phyloP scores from a whole-genome alignment of 2,329 filamentous ascomycete genomes.

The Penicillium rolfsii region DNA sequence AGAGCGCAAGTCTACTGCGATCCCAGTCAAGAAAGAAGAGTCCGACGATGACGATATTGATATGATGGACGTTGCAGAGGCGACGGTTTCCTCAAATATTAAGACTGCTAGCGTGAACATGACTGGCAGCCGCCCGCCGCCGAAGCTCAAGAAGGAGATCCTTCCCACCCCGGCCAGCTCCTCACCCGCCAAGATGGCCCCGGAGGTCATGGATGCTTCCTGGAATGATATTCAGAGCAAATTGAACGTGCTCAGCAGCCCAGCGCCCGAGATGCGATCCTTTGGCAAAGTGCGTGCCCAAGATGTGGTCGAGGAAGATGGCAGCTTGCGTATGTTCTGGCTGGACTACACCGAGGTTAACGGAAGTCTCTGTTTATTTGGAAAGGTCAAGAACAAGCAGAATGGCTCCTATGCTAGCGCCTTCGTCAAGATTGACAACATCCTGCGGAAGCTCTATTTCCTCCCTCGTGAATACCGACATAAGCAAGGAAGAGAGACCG shows the following conservation, averaged over 20 bases:
- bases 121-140: conserved; percentile 74
- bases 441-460: conserved; percentile 90
- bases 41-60: conserved; percentile 77
- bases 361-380: conserved; percentile 89
- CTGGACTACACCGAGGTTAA: conserved; percentile 92
- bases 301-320: conserved; percentile 91
- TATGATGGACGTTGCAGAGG: conserved; percentile 84
- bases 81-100: conserved; percentile 65
- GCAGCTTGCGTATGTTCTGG: conserved; percentile 94
- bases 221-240: conserved; percentile 88
- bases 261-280: conserved; percentile 61
- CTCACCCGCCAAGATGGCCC: conserved; percentile 67
- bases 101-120: conserved; percentile 78
- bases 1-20: conserved; percentile 64
- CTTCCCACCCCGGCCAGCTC: conserved; percentile 75
- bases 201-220: conserved; percentile 71
- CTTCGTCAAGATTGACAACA: conserved; percentile 94
- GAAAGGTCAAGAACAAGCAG: conserved; percentile 90
- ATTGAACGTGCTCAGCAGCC: conserved; percentile 81
- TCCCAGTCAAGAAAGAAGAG: conserved; percentile 62
- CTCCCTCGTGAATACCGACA: conserved; percentile 72
- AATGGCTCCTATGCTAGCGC: conserved; percentile 80
- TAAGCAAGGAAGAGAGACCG: conserved; percentile 66
- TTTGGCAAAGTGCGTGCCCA: conserved; percentile 81
- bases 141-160: conserved; percentile 70